phyloP scores from a whole-genome alignment of 257 asterid genomes.

The Solanum tarapatanum region DNA sequence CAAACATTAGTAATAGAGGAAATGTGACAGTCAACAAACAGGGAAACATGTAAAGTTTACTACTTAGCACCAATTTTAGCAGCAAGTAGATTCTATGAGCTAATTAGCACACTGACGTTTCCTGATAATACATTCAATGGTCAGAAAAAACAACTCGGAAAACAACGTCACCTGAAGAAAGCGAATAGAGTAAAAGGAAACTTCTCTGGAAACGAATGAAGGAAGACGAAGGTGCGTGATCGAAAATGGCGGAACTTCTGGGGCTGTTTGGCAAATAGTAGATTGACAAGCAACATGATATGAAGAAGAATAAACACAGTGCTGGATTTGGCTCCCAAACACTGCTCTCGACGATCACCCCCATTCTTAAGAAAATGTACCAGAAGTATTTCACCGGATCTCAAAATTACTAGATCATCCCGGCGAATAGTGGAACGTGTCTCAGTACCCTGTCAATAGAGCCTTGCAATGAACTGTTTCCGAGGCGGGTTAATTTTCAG shows the following conservation, averaged over 20 bases:
- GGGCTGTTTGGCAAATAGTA: slow-evolving; percentile 32
- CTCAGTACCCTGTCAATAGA: not conserved
- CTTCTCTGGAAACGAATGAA: slow-evolving; percentile 48
- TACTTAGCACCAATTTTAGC: not conserved
- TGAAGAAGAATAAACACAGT: slow-evolving; percentile 35
- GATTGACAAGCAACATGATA: slow-evolving; percentile 46
- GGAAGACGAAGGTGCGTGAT: slow-evolving; percentile 47
- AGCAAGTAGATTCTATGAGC: not conserved
- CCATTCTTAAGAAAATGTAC: slow-evolving; percentile 33
- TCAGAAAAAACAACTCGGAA: not conserved
- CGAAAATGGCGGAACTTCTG: slow-evolving; percentile 33
- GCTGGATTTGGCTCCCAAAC: slow-evolving; percentile 71
- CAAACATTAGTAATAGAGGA: not conserved
- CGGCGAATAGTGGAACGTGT: not conserved
- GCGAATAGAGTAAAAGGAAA: slow-evolving; percentile 51
- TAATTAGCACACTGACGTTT: not conserved
- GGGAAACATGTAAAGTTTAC: not conserved
- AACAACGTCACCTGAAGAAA: slow-evolving; percentile 59
- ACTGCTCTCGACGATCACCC: slow-evolving; percentile 61
- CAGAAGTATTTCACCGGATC: not conserved
- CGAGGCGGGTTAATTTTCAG: not conserved
- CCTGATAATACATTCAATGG: not conserved
- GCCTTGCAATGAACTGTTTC: not conserved
- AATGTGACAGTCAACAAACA: not conserved
- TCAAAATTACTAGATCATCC: not conserved